Evolutionary conservation across 2,329 filamentous ascomycete species (phyloP).

Genomic region (Neoarthrinium moseri): DNA sequence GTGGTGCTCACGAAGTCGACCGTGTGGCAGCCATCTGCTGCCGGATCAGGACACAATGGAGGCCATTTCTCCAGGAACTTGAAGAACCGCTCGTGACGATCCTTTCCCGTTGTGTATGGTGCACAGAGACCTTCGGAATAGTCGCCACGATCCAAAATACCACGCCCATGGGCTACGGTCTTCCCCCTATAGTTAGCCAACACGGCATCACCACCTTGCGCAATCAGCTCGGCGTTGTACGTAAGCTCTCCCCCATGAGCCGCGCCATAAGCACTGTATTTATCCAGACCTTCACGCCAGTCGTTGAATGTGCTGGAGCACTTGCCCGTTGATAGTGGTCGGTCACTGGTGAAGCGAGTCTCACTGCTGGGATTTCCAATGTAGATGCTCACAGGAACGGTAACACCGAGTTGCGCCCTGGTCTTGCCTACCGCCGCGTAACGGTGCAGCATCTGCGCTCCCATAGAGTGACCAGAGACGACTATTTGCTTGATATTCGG

Average conservation of each 20-base stretch:
- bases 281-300: conserved; percentile 8
- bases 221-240: conserved; percentile 1
- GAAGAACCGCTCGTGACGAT: conserved; percentile 10
- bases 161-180: conserved; percentile 4
- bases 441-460: conserved; percentile 8
- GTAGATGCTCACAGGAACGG: conserved; percentile 5
- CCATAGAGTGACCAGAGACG: conserved; percentile 10
- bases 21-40: conserved; percentile 1
- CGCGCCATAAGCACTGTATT: conserved; percentile 5
- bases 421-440: conserved; percentile 9
- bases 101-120: conserved; percentile 6
- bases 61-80: conserved; percentile 4
- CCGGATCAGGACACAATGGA: neutral
- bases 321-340: conserved; percentile 5
- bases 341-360: neutral
- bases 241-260: conserved; percentile 1
- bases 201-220: neutral
- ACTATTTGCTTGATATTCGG: conserved; percentile 10
- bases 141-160: conserved; percentile 2
- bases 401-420: conserved; percentile 3
- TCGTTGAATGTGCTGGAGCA: conserved; percentile 5
- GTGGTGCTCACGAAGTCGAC: conserved; percentile 6
- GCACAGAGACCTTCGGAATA: conserved; percentile 6
- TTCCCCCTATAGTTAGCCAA: conserved; percentile 7
- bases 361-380: conserved; percentile 7